phyloP scores from a whole-genome alignment of 352 stramenopile genomes.

The Globisporangium cederbergense region DNA sequence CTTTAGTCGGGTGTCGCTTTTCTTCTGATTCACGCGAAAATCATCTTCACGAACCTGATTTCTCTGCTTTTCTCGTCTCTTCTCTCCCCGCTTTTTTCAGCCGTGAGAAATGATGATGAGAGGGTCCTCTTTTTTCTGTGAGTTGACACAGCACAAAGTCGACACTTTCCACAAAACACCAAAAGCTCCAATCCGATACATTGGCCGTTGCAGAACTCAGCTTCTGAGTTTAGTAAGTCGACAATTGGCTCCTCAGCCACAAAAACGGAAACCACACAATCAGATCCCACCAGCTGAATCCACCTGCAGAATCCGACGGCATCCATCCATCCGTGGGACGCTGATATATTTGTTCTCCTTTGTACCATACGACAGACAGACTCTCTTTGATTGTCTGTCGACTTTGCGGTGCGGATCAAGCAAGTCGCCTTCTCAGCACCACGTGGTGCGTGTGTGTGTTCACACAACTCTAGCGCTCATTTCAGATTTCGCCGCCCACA shows the following conservation, averaged over 20 bases:
- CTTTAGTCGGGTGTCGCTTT: background rate
- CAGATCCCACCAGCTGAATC: background rate
- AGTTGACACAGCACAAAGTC: background rate
- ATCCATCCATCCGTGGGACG: background rate
- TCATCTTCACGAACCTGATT: background rate
- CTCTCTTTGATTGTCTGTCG: background rate
- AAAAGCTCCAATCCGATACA: background rate
- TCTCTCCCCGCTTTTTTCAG: background rate
- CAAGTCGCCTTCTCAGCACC: background rate
- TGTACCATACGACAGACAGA: too few species aligned
- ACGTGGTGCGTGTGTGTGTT: background rate
- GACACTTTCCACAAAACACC: background rate
- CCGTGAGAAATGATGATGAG: background rate
- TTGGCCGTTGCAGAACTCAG: background rate
- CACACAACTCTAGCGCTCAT: background rate
- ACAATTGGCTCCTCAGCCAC: background rate
- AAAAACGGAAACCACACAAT: background rate
- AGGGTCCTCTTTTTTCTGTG: background rate
- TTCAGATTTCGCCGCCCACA: background rate
- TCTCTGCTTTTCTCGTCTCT: background rate
- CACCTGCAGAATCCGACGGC: background rate
- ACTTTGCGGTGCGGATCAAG: constrained; percentile 1
- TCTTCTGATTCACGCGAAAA: background rate
- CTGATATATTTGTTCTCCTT: background rate
- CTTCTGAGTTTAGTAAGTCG: background rate